Conservation (phyloP, 352 stramenopile genomes). For the Pythium sukuiense region DNA sequence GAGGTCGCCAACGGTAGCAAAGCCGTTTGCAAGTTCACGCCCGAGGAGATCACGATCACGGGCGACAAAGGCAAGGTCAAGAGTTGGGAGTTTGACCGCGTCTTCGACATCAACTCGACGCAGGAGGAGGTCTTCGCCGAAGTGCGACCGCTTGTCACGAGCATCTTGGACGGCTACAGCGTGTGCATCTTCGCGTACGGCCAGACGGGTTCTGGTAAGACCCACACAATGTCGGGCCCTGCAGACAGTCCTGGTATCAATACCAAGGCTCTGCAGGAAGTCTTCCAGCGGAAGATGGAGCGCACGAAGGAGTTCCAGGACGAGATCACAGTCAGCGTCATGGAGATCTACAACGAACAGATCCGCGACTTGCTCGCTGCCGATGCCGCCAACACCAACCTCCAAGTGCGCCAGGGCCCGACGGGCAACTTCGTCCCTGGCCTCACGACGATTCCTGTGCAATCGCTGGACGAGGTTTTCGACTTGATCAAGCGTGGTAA, state of each 20-base stretch:
- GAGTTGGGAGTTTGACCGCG: constrained; percentile 83
- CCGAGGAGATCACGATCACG: constrained; percentile 74
- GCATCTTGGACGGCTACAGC: constrained; percentile 85
- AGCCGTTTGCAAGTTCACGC: constrained; percentile 77
- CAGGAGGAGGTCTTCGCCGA: constrained; percentile 82
- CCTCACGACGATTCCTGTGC: constrained; percentile 71
- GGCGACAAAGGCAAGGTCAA: constrained; percentile 88
- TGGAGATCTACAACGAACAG: constrained; percentile 98
- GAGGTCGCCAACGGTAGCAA: constrained; percentile 75
- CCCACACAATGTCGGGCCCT: constrained; percentile 80
- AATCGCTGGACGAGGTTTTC: constrained; percentile 81
- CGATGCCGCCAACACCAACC: constrained; percentile 74
- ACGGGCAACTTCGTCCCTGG: constrained; percentile 86
- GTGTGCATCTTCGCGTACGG: constrained; percentile 92
- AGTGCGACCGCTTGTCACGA: constrained; percentile 79
- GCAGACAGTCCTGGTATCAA: constrained; percentile 80
- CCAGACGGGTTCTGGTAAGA: constrained; percentile 88
- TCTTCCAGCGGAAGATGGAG: constrained; percentile 74
- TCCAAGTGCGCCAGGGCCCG: constrained; percentile 79
- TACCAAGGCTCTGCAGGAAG: constrained; percentile 76
- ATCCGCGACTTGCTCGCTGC: constrained; percentile 92
- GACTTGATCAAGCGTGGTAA: constrained; percentile 84
- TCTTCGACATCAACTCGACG: constrained; percentile 77
- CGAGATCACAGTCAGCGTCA: constrained; percentile 88
- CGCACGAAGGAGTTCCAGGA: constrained; percentile 80